Base-by-base conservation (phyloP, 1,284 basidiomycete genomes). In the Mycosarcoma maydis region DNA sequence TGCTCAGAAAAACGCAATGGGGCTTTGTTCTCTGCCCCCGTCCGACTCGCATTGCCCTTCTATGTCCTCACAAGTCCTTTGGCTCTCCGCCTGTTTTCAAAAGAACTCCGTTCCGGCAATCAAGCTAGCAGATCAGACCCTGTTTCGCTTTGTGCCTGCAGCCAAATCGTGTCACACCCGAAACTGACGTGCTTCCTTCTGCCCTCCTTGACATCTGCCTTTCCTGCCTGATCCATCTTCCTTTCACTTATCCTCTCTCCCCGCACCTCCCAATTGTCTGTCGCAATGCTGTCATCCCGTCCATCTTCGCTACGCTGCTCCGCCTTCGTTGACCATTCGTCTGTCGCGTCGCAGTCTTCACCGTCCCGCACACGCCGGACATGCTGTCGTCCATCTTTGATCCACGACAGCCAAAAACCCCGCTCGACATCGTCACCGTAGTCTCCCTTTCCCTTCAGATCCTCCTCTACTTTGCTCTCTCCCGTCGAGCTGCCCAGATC, bases 281-380 rank as follows among this genome's bases (percentile, higher is more conserved):
- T 37, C 36, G 36, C n/a, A 17, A 27, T 26, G 23, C 26, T 17
- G 19, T n/a, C 33, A 34, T 34, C 6, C 6, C 33, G 6, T 16
- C 7, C 33, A 16, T 14, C 33, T 6, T 7, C n/a, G 9, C 29
- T 36, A 16, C 4, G 16, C 45, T 29, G 39, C 17, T 6, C 27
- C 20, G 19, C 37, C 14, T 6, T 3, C 6, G 27, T 33, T 30
- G 20, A 23, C 24, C n/a, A 37, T 45, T 32, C n/a, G n/a, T 24
- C 19, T 44, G 36, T 4, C 13, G 24, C 39, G 14, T 10, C 32
- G 4, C 52, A 71, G 94, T 96, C 11, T 98, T 98, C 82, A 87
- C 88, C 50, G 94, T 98, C 32, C 95, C 95, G 9, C 90, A 92
- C 37, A 98, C 96, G 0, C 92, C 96, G 80, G 93, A 96, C 81